Evolutionary conservation across 148 eudicot species (phyloP).

Genomic region (Amaranthus hypochondriacus): DNA sequence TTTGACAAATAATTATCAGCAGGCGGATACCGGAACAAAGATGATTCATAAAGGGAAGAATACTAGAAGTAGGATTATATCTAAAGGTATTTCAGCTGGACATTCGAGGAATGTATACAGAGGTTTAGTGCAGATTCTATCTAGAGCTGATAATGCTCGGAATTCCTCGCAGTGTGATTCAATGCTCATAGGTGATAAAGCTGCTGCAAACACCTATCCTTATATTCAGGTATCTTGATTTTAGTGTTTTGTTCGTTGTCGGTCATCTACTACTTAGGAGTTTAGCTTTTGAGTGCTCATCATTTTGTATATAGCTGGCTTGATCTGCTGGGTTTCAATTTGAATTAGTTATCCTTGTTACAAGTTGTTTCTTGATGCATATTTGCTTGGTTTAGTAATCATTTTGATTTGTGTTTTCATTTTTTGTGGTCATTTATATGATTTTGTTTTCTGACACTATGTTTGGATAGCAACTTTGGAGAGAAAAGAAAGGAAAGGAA

Average conservation of each 20-base stretch:
- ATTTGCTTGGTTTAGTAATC: too few relatives aligned
- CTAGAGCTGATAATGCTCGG: slow-evolving; percentile 70
- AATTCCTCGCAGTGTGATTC: slow-evolving; percentile 97
- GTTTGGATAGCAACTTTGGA: too few relatives aligned
- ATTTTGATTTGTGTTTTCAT: too few relatives aligned
- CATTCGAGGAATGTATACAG: slow-evolving; percentile 77
- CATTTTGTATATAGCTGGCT: background rate
- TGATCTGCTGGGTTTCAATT: too few relatives aligned
- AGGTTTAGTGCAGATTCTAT: slow-evolving; percentile 86
- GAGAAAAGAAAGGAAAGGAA: too few relatives aligned
- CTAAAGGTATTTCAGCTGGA: slow-evolving; percentile 95
- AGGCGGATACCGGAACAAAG: slow-evolving; percentile 93
- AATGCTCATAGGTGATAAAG: slow-evolving; percentile 87
- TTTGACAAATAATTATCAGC: slow-evolving; percentile 82
- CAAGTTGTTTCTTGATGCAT: too few relatives aligned
- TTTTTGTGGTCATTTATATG: too few relatives aligned
- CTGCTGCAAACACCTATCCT: slow-evolving; percentile 93
- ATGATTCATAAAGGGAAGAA: slow-evolving; percentile 98
- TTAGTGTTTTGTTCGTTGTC: background rate
- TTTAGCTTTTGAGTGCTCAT: background rate
- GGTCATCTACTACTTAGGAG: background rate
- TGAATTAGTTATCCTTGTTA: too few relatives aligned
- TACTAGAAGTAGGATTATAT: slow-evolving; percentile 80
- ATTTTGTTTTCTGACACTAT: too few relatives aligned
- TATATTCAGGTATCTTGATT: slow-evolving; percentile 66